phyloP scores from a whole-genome alignment of 2,329 filamentous ascomycete genomes.

The Hymenoscyphus repandus region DNA sequence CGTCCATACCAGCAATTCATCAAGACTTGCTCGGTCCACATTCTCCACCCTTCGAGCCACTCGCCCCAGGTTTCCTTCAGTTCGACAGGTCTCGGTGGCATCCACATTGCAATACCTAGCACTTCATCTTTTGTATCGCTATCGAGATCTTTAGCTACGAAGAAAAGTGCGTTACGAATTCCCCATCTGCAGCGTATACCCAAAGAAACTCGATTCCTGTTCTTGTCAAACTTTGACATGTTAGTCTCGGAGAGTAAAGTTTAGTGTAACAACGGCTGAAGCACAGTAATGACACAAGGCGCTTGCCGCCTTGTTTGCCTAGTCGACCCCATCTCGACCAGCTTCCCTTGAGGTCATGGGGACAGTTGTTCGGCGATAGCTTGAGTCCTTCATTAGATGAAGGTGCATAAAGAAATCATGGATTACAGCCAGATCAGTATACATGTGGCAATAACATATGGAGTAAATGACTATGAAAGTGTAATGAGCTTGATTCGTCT shows the following conservation, averaged over 20 bases:
- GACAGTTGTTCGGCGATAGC: no score
- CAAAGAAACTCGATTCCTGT: conserved; percentile 22
- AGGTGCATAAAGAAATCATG: no score
- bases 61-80: conserved; percentile 52
- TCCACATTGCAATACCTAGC: conserved; percentile 69
- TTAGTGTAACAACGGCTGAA: conserved; percentile 8
- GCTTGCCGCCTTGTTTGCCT: no score
- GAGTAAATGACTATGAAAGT: no score
- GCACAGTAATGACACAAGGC: background rate
- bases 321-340: no score
- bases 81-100: conserved; percentile 47
- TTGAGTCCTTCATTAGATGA: no score
- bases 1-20: conserved; percentile 66
- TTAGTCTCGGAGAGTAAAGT: background rate
- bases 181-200: conserved; percentile 64
- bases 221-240: conserved; percentile 7
- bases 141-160: conserved; percentile 59
- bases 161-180: conserved; percentile 63
- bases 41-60: conserved; percentile 58
- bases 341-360: no score
- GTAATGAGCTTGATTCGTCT: no score
- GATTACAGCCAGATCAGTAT: no score
- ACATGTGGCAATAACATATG: no score
- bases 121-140: conserved; percentile 40
- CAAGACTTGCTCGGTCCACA: conserved; percentile 59